Evolutionary conservation across 2,329 filamentous ascomycete genomes (phyloP), one percentile per base, ranked within the genome.

Genomic region (Rhynchosporium agropyri): DNA sequence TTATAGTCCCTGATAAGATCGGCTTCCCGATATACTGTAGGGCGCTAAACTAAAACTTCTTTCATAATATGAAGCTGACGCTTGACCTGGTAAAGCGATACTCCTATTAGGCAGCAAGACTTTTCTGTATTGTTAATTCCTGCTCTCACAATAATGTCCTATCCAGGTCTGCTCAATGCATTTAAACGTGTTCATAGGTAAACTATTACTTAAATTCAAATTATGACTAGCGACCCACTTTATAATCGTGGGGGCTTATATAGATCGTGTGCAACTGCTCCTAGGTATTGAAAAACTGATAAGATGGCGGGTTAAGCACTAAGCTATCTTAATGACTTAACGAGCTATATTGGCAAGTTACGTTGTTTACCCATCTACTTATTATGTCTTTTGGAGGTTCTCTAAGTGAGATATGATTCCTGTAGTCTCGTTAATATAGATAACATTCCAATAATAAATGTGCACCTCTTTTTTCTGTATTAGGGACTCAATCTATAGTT

Each of bases 21-120:
- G 46, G 46, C 46, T 49, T 49, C 46, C 46, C 46, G 6, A 10
- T 26, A 50, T 28, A 28, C 48, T 50, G 4, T 2, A 50, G 28
- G 48, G 48, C 48, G 48, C 48, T 50, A 50, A 28, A 28, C 28
- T 28, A 9, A 50, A 28, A 50, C 48, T 50, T 28, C 48, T 50
- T 50, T 50, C 28, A 50, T 12, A 31, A 50, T 12, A 50, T 50
- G 9, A 50, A 50, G 28, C 29, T 50, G 28, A 50, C 26, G 28
- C 48, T 50, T 50, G 29, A 50, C 48, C 48, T 50, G 48, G 48
- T 50, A 50, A 50, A 50, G 48, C 48, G 48, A 50, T 28, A 50
- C 48, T 50, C 48, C 48, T 28, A 50, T 50, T 50, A 15, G 48
- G 48, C 28, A 50, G 48, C 48, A 50, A 50, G 48, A 28, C 48